Base-by-base conservation (phyloP, 78 protist genomes). In the Protostelium mycophagum region DNA sequence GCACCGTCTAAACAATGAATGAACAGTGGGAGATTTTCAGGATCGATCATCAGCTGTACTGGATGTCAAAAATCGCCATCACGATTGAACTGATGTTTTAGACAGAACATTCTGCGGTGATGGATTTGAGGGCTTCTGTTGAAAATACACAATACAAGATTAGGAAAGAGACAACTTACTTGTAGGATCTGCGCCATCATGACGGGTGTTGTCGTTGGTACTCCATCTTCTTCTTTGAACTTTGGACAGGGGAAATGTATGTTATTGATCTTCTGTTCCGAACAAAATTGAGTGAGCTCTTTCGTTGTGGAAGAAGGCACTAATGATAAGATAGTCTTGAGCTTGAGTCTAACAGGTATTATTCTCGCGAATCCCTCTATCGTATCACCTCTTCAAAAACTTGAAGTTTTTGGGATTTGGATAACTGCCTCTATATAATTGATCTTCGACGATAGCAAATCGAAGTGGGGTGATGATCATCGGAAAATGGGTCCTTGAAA, bases 1-100 rank as follows among this genome's bases (percentile, higher is more conserved):
- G 94, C 94, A 85, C 94, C 94, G 88, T 92, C 94, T 1, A 92
- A 83, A 89, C 94, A 92, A 86, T 92, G 94, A 38, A 88, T 39
- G 87, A 90, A 92, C 39, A 92, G 39, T 73, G 94, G 94, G 35
- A 92, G 37, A 63, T 92, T 88, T 0, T 86, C 29, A 10, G 94
- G 90, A 51, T 92, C 94, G 10, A 92, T 92, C 94, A 92, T 92
- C 28, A 92, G 28, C 91, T 90, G 83, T 1, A 9, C n/a, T n/a
- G n/a, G n/a, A n/a, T n/a, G n/a, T n/a, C n/a, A n/a, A n/a, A n/a
- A n/a, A n/a, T n/a, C n/a, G n/a, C n/a, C n/a, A n/a, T n/a, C n/a
- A n/a, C n/a, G n/a, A n/a, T n/a, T n/a, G n/a, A n/a, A n/a, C n/a
- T n/a, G n/a, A n/a, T n/a, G n/a, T n/a, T n/a, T n/a, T n/a, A n/a